Evolutionary conservation across 1,284 basidiomycete species (phyloP).

Genomic region (Ceratobasidium sp.): DNA sequence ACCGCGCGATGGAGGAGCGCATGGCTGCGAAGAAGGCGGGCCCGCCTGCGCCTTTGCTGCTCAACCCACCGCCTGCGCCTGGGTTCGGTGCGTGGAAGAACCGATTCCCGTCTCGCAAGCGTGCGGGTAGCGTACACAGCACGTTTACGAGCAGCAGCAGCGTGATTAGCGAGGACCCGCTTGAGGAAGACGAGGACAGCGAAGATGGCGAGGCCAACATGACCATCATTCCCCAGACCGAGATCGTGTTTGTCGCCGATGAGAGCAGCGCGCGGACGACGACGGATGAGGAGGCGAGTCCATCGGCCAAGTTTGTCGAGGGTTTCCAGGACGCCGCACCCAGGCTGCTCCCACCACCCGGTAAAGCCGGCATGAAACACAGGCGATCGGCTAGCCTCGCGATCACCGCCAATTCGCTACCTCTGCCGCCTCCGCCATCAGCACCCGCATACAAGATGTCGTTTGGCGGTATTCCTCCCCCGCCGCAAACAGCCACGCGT

Average conservation of each 20-base stretch:
- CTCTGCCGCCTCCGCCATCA: conserved; percentile 60
- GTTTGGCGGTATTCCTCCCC: conserved; percentile 35
- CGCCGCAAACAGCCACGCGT: conserved; percentile 8
- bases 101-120: conserved; percentile 40
- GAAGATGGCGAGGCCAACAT: conserved; percentile 37
- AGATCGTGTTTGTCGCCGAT: conserved; percentile 13
- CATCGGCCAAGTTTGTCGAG: conserved; percentile 49
- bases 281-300: conserved; percentile 50
- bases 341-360: conserved; percentile 50
- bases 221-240: conserved; percentile 14
- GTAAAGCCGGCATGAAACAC: conserved; percentile 38
- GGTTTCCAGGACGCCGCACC: conserved; percentile 45
- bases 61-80: conserved; percentile 39
- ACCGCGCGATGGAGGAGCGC: conserved; percentile 85
- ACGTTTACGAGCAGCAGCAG: conserved; percentile 66
- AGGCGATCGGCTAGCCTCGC: conserved; percentile 37
- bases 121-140: conserved; percentile 76
- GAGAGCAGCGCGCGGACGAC: conserved; percentile 39
- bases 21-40: conserved; percentile 71
- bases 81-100: conserved; percentile 67
- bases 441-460: conserved; percentile 59
- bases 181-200: conserved; percentile 41
- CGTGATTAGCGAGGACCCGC: conserved; percentile 69
- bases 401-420: conserved; percentile 33
- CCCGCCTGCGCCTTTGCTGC: conserved; percentile 73